phyloP scores from a whole-genome alignment of 805 yeast genomes.

The Candida arabinofermentans region DNA sequence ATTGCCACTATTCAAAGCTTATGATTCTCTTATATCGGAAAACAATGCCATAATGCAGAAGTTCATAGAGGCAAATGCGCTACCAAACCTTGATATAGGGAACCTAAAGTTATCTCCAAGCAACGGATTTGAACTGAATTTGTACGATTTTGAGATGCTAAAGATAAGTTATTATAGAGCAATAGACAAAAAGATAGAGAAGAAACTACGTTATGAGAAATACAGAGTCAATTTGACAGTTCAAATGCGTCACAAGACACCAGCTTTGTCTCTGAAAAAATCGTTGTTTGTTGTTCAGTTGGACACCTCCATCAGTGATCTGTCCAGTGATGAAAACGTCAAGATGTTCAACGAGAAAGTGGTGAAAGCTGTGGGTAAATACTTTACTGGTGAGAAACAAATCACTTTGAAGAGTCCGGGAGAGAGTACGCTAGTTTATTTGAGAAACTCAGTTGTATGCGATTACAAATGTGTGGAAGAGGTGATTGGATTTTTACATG shows the following conservation, averaged over 20 bases:
- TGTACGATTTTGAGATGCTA: conserved; percentile 21
- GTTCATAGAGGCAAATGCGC: conserved; percentile 5
- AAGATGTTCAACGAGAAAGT: conserved; percentile 8
- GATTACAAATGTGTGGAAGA: conserved; percentile 17
- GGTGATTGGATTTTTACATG: conserved; percentile 19
- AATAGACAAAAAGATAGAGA: conserved; percentile 18
- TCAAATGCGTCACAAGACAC: conserved; percentile 21
- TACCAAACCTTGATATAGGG: conserved; percentile 8
- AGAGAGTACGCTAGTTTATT: conserved; percentile 16
- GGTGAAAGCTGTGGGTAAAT: conserved; percentile 5
- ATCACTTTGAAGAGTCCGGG: conserved; percentile 2
- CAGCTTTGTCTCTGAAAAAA: conserved; percentile 14
- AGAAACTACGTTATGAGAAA: conserved; percentile 19
- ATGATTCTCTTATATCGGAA: conserved; percentile 12
- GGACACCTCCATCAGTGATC: conserved; percentile 11
- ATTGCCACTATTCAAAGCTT: conserved; percentile 24
- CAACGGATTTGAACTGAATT: conserved; percentile 17
- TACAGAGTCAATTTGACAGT: conserved; percentile 17
- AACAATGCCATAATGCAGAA: conserved; percentile 1
- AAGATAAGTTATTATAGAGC: conserved; percentile 23
- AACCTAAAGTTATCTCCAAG: conserved; percentile 16
- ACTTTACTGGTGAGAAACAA: conserved; percentile 19
- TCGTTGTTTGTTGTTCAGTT: conserved; percentile 23
- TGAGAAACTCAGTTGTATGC: conserved; percentile 26
- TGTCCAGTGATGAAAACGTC: conserved; percentile 10